Percentiles rank a stretch among this genome's conserved stretches.
phyloP scores from a whole-genome alignment of 345 rosid genomes.

The Turnera subulata region DNA sequence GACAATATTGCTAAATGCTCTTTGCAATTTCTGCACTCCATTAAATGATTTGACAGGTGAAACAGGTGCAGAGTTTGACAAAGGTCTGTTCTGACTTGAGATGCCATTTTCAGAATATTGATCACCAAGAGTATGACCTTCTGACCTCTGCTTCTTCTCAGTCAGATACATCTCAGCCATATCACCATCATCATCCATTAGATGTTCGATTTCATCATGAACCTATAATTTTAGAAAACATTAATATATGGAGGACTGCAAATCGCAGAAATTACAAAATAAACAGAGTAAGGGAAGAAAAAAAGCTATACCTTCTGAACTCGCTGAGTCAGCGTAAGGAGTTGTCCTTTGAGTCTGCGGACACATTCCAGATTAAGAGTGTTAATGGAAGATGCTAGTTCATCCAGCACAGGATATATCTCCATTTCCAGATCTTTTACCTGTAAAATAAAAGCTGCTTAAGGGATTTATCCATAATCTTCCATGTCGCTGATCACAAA shows the following conservation, averaged over 20 bases:
- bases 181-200: slow-evolving; percentile 97
- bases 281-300: slow-evolving; percentile 1
- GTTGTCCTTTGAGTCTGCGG: slow-evolving; percentile 86
- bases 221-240: slow-evolving; percentile 50
- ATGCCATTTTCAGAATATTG: slow-evolving; percentile 33
- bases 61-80: slow-evolving; percentile 80
- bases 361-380: slow-evolving; percentile 86
- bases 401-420: slow-evolving; percentile 85
- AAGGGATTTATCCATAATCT: slow-evolving; percentile 3
- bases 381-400: slow-evolving; percentile 72
- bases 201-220: slow-evolving; percentile 88
- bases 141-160: slow-evolving; percentile 72
- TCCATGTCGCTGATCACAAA: neutral
- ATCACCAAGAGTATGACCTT: slow-evolving; percentile 53
- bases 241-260: slow-evolving; percentile 16
- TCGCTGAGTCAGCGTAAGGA: slow-evolving; percentile 81
- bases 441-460: slow-evolving; percentile 33
- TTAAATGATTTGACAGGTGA: slow-evolving; percentile 62
- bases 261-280: neutral
- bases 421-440: slow-evolving; percentile 85
- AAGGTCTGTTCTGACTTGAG: slow-evolving; percentile 24
- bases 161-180: slow-evolving; percentile 99
- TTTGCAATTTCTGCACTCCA: slow-evolving; percentile 60
- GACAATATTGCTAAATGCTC: slow-evolving; percentile 75
- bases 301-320: slow-evolving; percentile 74